Conservation (phyloP, 2,329 filamentous ascomycete species). For the Ophiostoma quercus region DNA sequence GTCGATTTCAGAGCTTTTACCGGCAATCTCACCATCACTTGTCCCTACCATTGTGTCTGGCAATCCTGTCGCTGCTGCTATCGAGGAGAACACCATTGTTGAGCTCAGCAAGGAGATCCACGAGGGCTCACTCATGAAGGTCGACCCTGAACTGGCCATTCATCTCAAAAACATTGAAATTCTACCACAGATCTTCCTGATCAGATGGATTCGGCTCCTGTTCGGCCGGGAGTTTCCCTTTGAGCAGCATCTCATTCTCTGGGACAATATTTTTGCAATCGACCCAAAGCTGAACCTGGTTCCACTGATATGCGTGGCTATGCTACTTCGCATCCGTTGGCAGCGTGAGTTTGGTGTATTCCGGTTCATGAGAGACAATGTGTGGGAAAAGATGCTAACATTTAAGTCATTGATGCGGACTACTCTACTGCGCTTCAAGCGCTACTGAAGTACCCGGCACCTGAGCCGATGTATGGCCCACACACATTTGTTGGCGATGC, state of each 20-base stretch:
- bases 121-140: slow-evolving; percentile 64
- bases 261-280: slow-evolving; percentile 87
- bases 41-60: not conserved
- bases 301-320: slow-evolving; percentile 86
- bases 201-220: slow-evolving; percentile 89
- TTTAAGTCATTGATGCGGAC: slow-evolving; percentile 55
- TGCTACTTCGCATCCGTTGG: slow-evolving; percentile 90
- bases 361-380: not conserved
- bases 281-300: slow-evolving; percentile 75
- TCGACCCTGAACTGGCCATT: slow-evolving; percentile 43
- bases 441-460: slow-evolving; percentile 75
- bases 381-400: slow-evolving; percentile 9
- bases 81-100: slow-evolving; percentile 63
- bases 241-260: slow-evolving; percentile 73
- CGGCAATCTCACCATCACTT: not conserved
- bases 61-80: not conserved
- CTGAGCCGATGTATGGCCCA: slow-evolving; percentile 57
- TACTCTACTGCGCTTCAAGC: slow-evolving; percentile 80
- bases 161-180: slow-evolving; percentile 82
- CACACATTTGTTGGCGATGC: slow-evolving; percentile 83
- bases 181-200: slow-evolving; percentile 92
- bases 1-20: slow-evolving; percentile 23
- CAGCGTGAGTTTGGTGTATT: slow-evolving; percentile 54
- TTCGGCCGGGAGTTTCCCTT: slow-evolving; percentile 94
- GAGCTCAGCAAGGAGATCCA: slow-evolving; percentile 83